Percentiles rank a stretch among this genome's conserved stretches.
These are phyloP conservation scores for Acanthamoeba royreba DNA, from an alignment of 208 protist genomes.

Conservation along the genomic window DNA sequence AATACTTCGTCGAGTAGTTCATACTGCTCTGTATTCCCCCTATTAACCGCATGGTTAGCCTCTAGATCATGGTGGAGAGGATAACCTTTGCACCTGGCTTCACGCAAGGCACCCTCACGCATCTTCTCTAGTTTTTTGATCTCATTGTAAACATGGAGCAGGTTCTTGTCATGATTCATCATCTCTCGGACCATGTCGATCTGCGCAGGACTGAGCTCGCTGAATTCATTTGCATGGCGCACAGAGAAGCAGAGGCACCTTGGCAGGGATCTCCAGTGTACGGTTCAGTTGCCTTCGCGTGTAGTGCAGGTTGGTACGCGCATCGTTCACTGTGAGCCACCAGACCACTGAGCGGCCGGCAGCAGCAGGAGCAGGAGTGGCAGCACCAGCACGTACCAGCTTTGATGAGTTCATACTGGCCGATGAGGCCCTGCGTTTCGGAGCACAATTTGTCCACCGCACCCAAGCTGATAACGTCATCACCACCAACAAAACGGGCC, in stretches of 20 bases:
- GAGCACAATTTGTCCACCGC: not conserved
- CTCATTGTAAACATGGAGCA: not conserved
- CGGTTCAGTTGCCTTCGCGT: not conserved
- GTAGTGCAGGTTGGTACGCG: not conserved
- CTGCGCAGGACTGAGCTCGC: not conserved
- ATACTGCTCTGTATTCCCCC: not conserved
- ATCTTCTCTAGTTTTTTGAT: not conserved
- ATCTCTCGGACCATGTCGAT: not conserved
- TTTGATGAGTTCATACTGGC: constrained; percentile 24
- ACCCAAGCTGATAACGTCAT: not conserved
- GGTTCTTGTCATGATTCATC: not conserved
- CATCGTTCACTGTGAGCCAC: constrained; percentile 44
- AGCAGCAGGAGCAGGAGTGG: not conserved
- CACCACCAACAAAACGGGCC: too few relatives aligned
- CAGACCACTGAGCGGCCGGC: not conserved
- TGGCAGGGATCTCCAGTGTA: not conserved
- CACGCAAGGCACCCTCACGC: not conserved
- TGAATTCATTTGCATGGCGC: too few relatives aligned
- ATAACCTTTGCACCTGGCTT: not conserved
- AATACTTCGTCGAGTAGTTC: not conserved
- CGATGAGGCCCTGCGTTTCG: not conserved
- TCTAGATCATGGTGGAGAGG: not conserved
- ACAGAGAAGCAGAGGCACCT: not conserved
- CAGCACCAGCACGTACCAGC: not conserved
- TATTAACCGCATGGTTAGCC: too few relatives aligned